phyloP scores from a whole-genome alignment of 2,329 filamentous ascomycete genomes.

The Colletotrichum ledebouriae region DNA sequence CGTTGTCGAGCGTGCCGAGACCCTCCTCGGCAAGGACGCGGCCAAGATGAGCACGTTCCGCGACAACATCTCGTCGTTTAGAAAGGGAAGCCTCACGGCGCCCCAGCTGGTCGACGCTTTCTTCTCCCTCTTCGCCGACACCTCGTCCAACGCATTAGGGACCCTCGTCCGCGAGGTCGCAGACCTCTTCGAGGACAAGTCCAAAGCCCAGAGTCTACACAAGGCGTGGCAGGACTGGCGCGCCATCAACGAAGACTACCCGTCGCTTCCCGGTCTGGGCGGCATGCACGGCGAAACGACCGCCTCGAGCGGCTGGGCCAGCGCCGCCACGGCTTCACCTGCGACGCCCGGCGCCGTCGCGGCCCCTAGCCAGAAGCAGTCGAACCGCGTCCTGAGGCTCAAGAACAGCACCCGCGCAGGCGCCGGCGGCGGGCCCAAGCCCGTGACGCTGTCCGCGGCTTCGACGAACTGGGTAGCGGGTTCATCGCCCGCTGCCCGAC shows the following conservation, averaged over 20 bases:
- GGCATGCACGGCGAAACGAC: constrained; percentile 75
- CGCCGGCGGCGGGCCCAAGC: constrained; percentile 45
- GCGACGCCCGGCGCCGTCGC: constrained; percentile 49
- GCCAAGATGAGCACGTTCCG: constrained; percentile 85
- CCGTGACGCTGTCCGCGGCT: constrained; percentile 45
- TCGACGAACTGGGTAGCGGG: constrained; percentile 44
- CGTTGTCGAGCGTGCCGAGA: constrained; percentile 87
- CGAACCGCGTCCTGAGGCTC: constrained; percentile 68
- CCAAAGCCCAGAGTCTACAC: constrained; percentile 79
- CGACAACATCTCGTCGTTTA: constrained; percentile 82
- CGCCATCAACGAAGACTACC: constrained; percentile 96
- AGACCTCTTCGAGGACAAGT: constrained; percentile 88
- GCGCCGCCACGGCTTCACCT: constrained; percentile 71
- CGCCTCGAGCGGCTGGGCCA: constrained; percentile 70
- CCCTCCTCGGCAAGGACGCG: constrained; percentile 82
- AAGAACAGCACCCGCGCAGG: constrained; percentile 69
- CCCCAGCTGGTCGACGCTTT: constrained; percentile 87
- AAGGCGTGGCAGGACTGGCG: constrained; percentile 96
- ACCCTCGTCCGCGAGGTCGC: constrained; percentile 92
- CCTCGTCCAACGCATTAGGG: constrained; percentile 82
- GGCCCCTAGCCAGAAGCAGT: constrained; percentile 61
- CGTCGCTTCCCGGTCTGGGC: constrained; percentile 82
- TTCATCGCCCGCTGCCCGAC: constrained; percentile 40
- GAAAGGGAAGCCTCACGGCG: constrained; percentile 76
- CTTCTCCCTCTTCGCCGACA: constrained; percentile 85